Base-by-base conservation (phyloP, 805 yeast genomes). In the Lipomyces orientalis region DNA sequence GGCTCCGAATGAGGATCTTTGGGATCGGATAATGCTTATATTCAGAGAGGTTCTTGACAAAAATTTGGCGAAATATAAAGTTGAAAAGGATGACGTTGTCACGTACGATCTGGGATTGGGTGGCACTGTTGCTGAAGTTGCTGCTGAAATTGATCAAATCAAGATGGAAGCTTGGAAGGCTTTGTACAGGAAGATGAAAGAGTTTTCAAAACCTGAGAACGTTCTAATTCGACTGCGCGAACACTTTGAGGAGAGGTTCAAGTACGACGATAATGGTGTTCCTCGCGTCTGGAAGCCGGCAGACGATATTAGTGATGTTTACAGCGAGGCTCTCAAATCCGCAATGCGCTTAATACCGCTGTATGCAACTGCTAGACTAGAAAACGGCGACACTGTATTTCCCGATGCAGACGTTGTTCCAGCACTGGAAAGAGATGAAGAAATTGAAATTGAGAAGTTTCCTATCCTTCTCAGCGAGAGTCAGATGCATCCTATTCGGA, bases 261-360 rank as follows among this genome's bases (percentile, higher is more conserved):
- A 94, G 73, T 95, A 90, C 76, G 97, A 93, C 76, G 88, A 85
- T 46, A 84, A 88, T 68, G 96, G 93, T 2, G 78, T 91, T 35
- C 99, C 99, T 14, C 84, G 87, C 51, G 81, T 93, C 39, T 94
- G 97, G 90, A 87, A 86, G 71, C 88, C 87, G 64, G 85, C 88
- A 37, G 82, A 82, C 54, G 96, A 93, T 73, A 85, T 95, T 66
- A 97, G 93, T 65, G 77, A 77, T 1, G 84, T 84, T 19, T 94
- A 87, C 74, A 81, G 82, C 51, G 78, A 80, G 19, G 89, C 98
- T 1, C 87, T 86, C 71, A 81, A 83, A 1, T 75, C 79, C 46
- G 87, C 97, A 0, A 75, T 88, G 66, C 77, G 79, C 10, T 77
- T 88, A 0, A 78, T 93, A 29, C 91, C 94, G 2, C 74, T 87